Evolutionary conservation across 2,329 filamentous ascomycete genomes (phyloP), one percentile per base, ranked within the genome.

Genomic region (Byssothecium circinans): DNA sequence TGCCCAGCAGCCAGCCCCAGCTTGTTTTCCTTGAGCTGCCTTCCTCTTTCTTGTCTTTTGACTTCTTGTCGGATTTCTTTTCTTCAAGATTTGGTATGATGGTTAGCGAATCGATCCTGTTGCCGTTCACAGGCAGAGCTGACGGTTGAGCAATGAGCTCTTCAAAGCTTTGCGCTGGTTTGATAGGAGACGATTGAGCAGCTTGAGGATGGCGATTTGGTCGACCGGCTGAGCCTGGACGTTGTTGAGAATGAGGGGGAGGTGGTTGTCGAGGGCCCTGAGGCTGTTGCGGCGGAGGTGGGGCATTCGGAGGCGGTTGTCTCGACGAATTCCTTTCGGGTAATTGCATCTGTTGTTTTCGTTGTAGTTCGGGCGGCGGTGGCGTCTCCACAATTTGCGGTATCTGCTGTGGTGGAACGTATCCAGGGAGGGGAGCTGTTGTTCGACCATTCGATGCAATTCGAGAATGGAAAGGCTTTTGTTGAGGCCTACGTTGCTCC

Each of bases 31-130:
- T 82, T 19, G 77, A 72, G 2, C 76, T 78, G 41, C 79, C 79
- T 37, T 89, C 84, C 53, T 81, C 84, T 4, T 91, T 87, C 64
- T 88, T 90, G 66, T 87, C 91, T 41, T 83, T 80, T 15, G 71
- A 68, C 55, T 86, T 89, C 67, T 84, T 85, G n/a, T 91, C 88
- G 0, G 75, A 62, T 60, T 87, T 89, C 68, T 84, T 87, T 44
- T 94, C 88, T 15, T 69, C 88, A 36, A 88, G 75, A 0, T 86
- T 92, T 0, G 91, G 89, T 42, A 94, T 91, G 57, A 91, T 87
- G 0, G 89, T 90, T 12, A 95, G 75, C 40, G 80, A 84, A 68
- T 94, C 90, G 1, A 89, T 92, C 37, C 88, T 82, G 7, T 81
- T 85, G 47, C 78, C 82, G 41, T 84, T 85, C 11, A 87, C 87